Evolutionary conservation across 1,139 yeast genomes (phyloP), one percentile per base, ranked within the genome.

Genomic region (Kurtzmaniella quercitrusa): DNA sequence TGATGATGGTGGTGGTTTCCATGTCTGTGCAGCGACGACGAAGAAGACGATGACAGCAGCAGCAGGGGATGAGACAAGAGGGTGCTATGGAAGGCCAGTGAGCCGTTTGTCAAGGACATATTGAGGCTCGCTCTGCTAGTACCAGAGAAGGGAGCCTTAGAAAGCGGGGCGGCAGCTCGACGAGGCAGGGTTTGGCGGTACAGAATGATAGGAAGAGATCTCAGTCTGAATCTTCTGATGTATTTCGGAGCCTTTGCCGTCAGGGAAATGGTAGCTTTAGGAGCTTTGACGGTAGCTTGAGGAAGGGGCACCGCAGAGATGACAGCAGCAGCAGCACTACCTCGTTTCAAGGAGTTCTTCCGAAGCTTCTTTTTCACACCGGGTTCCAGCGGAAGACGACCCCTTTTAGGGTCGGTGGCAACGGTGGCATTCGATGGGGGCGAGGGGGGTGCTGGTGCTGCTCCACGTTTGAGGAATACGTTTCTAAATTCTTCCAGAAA

Each of bases 201-300:
- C 53, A 61, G 65, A 46, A 73, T 71, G 46, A 73, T 72, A 41
- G 77, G 77, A 45, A 73, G 60, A 7, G 73, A 67, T 41, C 77
- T 58, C 25, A 70, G 64, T 41, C 77, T 59, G 55, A 68, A 73
- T 42, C 71, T 60, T 43, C 74, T 62, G 42, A 68, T 57, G 45
- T 63, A 63, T 48, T 67, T 66, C 10, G 73, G 74, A n/a, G 70
- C 60, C 51, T 62, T 68, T 27, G 52, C 37, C 48, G 54, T 49
- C 48, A 58, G 25, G 33, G 27, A 15, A 37, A 24, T 17, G 6
- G 33, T 9, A 4, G 9, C 39, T 15, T 37, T 24, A 14, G 40
- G 34, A 15, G 38, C 40, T 14, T 23, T 41, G n/a, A 40, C 40
- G 3, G 41, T 8, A 31, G 18, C 36, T 15, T 31, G 36, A 4